These are phyloP conservation scores for Coelastrella sp. DNA, from an alignment of 139 green algal genomes.

Conservation along the genomic window DNA sequence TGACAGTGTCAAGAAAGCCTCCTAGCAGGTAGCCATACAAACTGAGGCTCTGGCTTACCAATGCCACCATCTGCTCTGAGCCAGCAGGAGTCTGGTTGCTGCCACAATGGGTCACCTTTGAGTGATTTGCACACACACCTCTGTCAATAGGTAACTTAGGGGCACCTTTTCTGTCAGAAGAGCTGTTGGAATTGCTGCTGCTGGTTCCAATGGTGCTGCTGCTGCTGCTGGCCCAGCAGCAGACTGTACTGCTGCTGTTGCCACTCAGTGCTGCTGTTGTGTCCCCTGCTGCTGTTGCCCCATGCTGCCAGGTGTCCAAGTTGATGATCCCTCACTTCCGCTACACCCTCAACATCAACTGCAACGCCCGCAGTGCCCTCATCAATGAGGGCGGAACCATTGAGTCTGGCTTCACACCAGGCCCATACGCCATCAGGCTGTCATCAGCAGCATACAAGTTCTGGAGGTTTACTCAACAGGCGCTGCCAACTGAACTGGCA, in stretches of 20 bases:
- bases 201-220: background rate
- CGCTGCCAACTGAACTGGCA: slow-evolving; percentile 37
- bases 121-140: too few relatives aligned
- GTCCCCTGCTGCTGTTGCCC: background rate
- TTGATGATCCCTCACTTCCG: slow-evolving; percentile 66
- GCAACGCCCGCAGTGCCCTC: slow-evolving; percentile 51
- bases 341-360: slow-evolving; percentile 72
- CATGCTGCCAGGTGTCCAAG: slow-evolving; percentile 38
- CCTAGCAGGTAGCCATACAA: too few relatives aligned
- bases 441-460: slow-evolving; percentile 42
- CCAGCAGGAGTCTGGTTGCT: too few relatives aligned
- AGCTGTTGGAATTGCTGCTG: too few relatives aligned
- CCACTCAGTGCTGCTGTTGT: background rate
- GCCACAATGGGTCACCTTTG: too few relatives aligned
- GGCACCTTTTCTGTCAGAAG: too few relatives aligned
- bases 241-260: background rate
- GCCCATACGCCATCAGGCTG: slow-evolving; percentile 47
- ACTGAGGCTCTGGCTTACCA: too few relatives aligned
- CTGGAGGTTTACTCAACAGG: slow-evolving; percentile 49
- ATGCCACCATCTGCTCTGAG: too few relatives aligned
- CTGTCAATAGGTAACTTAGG: too few relatives aligned
- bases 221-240: background rate
- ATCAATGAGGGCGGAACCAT: slow-evolving; percentile 64
- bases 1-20: too few relatives aligned
- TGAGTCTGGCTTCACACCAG: slow-evolving; percentile 51